These are phyloP conservation scores for Theileria orientalis DNA, from an alignment of 169 alveolate genomes.

Conservation along the genomic window DNA sequence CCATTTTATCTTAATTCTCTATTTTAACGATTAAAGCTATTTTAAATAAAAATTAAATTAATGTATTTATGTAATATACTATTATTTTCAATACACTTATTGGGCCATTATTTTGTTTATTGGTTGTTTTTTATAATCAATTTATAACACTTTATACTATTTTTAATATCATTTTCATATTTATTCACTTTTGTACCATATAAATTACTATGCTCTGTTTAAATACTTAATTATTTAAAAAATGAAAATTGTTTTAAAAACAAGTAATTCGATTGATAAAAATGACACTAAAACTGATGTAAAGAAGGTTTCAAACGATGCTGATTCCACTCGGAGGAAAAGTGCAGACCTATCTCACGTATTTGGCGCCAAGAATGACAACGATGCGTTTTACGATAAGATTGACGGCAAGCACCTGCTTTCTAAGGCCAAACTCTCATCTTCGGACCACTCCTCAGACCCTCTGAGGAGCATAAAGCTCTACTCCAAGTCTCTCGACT, in stretches of 20 bases:
- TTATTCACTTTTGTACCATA: slow-evolving; percentile 5
- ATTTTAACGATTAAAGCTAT: too few species aligned
- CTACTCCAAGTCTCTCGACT: neutral
- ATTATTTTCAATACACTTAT: slow-evolving; percentile 20
- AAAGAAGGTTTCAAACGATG: neutral
- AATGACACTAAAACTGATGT: neutral
- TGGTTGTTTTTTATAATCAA: neutral
- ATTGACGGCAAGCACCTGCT: slow-evolving; percentile 10
- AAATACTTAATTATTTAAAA: neutral
- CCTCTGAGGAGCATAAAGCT: neutral
- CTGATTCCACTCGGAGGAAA: neutral
- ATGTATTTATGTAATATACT: neutral
- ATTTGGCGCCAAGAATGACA: slow-evolving; percentile 12
- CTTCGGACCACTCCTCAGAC: neutral
- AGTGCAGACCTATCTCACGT: neutral
- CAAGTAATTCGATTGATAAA: neutral
- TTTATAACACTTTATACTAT: neutral
- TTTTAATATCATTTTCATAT: neutral
- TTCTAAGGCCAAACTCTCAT: neutral
- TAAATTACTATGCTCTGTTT: neutral
- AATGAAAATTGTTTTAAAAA: slow-evolving; percentile 29
- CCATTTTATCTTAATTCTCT: slow-evolving; percentile 69
- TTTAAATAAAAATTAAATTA: too few species aligned
- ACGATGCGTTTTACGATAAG: neutral
- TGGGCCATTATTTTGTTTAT: neutral